Evolutionary conservation across 345 rosid genomes (phyloP), one percentile per base, ranked within the genome.

Genomic region (Heritiera littoralis): DNA sequence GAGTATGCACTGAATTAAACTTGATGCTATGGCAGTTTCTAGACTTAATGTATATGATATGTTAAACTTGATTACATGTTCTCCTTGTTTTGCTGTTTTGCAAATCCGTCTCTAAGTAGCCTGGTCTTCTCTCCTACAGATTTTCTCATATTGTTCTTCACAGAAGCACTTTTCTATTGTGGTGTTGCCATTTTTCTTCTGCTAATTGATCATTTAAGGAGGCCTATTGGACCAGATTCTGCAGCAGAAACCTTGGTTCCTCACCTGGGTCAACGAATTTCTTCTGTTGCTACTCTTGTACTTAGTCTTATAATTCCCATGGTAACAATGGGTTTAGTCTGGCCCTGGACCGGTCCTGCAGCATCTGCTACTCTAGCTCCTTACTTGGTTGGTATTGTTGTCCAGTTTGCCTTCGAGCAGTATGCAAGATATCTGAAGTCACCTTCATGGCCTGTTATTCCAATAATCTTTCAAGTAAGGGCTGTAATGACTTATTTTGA

Each of bases 291-390:
- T 67, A 83, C 92, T 11, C 84, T 96, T 74, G 98, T 89, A n/a
- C 98, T 96, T 58, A 92, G 98, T 86, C 97, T 96, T 80, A 87
- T 90, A 80, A 89, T 92, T 82, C 98, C 98, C 35, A 88, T 94
- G 98, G 95, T 94, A 59, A 96, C 98, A 41, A 96, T 96, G 99
- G 99, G 98, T 70, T 92, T 94, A 30, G 98, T 94, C 71, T 94
- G 98, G 98, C 99, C 99, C 49, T 96, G 99, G 99, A 96, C 99
- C 1, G 98, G 99, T 32, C 99, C 98, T 49, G 98, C 98, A 56
- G 98, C 98, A 76, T 96, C 97, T 76, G 99, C 99, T 61, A 90
- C 99, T 75, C 98, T 94, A 45, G 98, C 99, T 80, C 99, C 99
- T 2, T 92, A 94, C 88, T 89, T 94, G 13, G 99, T 92, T 20